Evolutionary conservation across 352 stramenopile genomes (phyloP).

Genomic region (Pythium vanterpoolii): DNA sequence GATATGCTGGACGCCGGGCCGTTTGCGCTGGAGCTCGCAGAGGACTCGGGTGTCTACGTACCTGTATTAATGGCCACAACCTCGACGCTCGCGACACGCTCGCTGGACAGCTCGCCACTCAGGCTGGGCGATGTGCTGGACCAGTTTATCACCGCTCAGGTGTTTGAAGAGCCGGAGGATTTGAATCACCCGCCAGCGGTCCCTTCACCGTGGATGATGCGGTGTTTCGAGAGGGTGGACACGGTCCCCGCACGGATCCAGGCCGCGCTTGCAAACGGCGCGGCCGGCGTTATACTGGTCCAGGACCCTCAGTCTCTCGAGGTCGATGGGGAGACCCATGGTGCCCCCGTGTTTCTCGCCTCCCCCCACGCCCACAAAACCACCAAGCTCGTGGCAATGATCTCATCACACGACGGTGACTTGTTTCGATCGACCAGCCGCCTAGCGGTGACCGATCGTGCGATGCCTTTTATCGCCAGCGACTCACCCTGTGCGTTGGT

Average conservation of each 20-base stretch:
- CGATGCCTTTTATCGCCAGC: slow-evolving; percentile 27
- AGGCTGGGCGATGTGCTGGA: slow-evolving; percentile 30
- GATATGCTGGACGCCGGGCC: slow-evolving; percentile 55
- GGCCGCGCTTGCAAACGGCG: slow-evolving; percentile 44
- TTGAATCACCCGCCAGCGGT: not conserved
- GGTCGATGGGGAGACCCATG: slow-evolving; percentile 20
- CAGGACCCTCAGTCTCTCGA: slow-evolving; percentile 29
- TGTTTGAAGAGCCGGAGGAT: slow-evolving; percentile 18
- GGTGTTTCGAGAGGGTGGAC: slow-evolving; percentile 51
- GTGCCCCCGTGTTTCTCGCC: slow-evolving; percentile 10
- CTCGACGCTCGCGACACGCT: slow-evolving; percentile 11
- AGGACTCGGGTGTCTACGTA: slow-evolving; percentile 61
- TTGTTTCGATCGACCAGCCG: slow-evolving; percentile 27
- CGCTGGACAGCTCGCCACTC: not conserved
- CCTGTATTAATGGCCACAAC: slow-evolving; percentile 60
- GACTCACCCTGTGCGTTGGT: slow-evolving; percentile 40
- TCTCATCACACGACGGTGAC: slow-evolving; percentile 28
- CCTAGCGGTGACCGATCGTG: slow-evolving; percentile 20
- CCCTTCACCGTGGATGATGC: slow-evolving; percentile 27
- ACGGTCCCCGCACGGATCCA: slow-evolving; percentile 32
- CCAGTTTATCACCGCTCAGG: slow-evolving; percentile 10
- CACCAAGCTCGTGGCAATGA: slow-evolving; percentile 30
- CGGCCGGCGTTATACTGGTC: slow-evolving; percentile 45
- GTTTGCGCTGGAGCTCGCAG: slow-evolving; percentile 47
- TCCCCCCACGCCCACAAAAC: not conserved